Evolutionary conservation across 352 stramenopile species (phyloP).

Genomic region (Phytophthora ohioensis): DNA sequence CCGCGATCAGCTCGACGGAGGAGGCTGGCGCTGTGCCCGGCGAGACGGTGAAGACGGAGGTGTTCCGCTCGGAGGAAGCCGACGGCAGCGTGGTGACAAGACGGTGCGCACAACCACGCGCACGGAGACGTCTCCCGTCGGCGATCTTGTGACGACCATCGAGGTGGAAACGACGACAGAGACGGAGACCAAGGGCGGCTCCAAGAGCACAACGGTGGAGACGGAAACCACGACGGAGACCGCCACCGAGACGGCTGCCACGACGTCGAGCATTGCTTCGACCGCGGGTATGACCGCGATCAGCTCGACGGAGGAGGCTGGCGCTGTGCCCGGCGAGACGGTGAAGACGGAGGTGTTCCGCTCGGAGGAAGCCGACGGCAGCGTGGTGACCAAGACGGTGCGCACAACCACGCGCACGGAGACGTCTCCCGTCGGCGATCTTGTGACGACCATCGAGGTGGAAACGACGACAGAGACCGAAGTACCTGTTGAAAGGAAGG

Average conservation of each 20-base stretch:
- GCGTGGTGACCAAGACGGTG: slow-evolving; percentile 34
- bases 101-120: slow-evolving; percentile 30
- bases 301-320: slow-evolving; percentile 27
- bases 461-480: slow-evolving; percentile 29
- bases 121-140: background rate
- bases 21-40: slow-evolving; percentile 10
- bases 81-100: slow-evolving; percentile 35
- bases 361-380: slow-evolving; percentile 28
- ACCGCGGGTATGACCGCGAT: slow-evolving; percentile 22
- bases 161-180: slow-evolving; percentile 31
- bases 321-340: slow-evolving; percentile 10
- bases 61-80: slow-evolving; percentile 26
- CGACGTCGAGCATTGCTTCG: slow-evolving; percentile 21
- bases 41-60: slow-evolving; percentile 25
- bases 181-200: slow-evolving; percentile 16
- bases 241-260: slow-evolving; percentile 18
- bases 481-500: background rate
- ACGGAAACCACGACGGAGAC: slow-evolving; percentile 29
- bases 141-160: slow-evolving; percentile 27
- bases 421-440: slow-evolving; percentile 20
- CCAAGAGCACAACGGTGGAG: slow-evolving; percentile 25
- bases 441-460: slow-evolving; percentile 31
- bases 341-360: slow-evolving; percentile 31
- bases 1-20: slow-evolving; percentile 25
- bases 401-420: slow-evolving; percentile 28